These are phyloP conservation scores for Didymella pinodella DNA, from an alignment of 2,329 filamentous ascomycete genomes.

Conservation along the genomic window DNA sequence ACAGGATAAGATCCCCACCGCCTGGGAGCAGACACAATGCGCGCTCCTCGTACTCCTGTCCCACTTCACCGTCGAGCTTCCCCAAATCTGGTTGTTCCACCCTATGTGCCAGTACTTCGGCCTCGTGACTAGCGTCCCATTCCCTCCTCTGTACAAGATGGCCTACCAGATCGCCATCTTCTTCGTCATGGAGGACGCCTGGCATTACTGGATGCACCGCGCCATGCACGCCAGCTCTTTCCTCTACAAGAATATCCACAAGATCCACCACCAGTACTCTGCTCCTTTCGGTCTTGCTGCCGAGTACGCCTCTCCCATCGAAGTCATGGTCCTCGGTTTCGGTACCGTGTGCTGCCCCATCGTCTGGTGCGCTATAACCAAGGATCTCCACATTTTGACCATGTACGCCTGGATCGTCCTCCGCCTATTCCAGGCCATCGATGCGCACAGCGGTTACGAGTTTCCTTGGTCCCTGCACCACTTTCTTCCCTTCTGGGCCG, in stretches of 20 bases:
- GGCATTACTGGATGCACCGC: slow-evolving; percentile 98
- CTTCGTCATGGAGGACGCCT: slow-evolving; percentile 94
- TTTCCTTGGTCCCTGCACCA: slow-evolving; percentile 97
- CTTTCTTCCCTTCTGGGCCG: slow-evolving; percentile 97
- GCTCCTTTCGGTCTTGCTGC: slow-evolving; percentile 95
- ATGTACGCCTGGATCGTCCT: slow-evolving; percentile 98
- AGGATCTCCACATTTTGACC: slow-evolving; percentile 90
- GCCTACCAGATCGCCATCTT: slow-evolving; percentile 90
- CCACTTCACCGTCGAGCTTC: slow-evolving; percentile 97
- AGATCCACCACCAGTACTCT: slow-evolving; percentile 99
- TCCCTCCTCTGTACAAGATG: slow-evolving; percentile 86
- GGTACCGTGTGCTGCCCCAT: slow-evolving; percentile 86
- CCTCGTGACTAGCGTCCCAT: slow-evolving; percentile 86
- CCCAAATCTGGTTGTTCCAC: slow-evolving; percentile 99
- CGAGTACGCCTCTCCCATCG: slow-evolving; percentile 96
- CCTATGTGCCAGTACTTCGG: slow-evolving; percentile 93
- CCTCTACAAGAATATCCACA: slow-evolving; percentile 96
- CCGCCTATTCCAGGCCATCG: slow-evolving; percentile 95
- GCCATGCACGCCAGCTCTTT: slow-evolving; percentile 86
- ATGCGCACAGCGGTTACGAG: slow-evolving; percentile 96
- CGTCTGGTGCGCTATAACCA: slow-evolving; percentile 81
- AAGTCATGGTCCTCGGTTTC: slow-evolving; percentile 92
- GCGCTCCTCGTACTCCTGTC: slow-evolving; percentile 90
- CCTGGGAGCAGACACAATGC: slow-evolving; percentile 93
- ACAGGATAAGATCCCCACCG: slow-evolving; percentile 85